Evolutionary conservation across 352 stramenopile species (phyloP).

Genomic region (Globisporangium echinulatum): DNA sequence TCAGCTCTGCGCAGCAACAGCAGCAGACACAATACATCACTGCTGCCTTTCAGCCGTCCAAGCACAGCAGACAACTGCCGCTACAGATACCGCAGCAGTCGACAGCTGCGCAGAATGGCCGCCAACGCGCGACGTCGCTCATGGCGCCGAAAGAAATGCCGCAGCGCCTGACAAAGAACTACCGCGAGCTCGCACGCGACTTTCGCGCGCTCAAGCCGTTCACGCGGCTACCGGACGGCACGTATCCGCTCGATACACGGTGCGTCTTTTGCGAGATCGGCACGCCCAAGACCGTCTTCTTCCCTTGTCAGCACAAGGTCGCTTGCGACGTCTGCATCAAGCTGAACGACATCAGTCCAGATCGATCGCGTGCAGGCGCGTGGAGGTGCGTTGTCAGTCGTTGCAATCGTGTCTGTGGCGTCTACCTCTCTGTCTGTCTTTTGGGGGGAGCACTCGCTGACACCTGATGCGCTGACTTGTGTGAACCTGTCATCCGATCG

Average conservation of each 20-base stretch:
- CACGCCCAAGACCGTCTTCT: conserved; percentile 36
- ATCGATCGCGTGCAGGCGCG: conserved; percentile 14
- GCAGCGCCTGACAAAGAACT: conserved; percentile 44
- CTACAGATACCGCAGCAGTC: not conserved
- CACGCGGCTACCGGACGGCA: conserved; percentile 33
- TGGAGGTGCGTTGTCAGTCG: conserved; percentile 23
- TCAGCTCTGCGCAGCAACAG: not conserved
- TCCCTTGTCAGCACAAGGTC: conserved; percentile 63
- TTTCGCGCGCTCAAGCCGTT: conserved; percentile 50
- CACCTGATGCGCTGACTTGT: too few relatives aligned
- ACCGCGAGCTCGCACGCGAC: conserved; percentile 39
- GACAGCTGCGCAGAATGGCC: conserved; percentile 2
- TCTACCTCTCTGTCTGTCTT: too few relatives aligned
- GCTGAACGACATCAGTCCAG: conserved; percentile 28
- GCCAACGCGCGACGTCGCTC: conserved; percentile 12
- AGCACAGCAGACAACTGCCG: not conserved
- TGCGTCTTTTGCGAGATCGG: conserved; percentile 42
- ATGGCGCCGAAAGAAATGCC: conserved; percentile 6
- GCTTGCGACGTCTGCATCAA: conserved; percentile 51
- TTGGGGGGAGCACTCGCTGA: too few relatives aligned
- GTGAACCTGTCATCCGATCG: too few relatives aligned
- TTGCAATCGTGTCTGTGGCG: too few relatives aligned
- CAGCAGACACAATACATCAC: not conserved
- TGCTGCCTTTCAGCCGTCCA: not conserved
- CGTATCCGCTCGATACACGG: conserved; percentile 25